Evolutionary conservation across 345 rosid genomes (phyloP).

Genomic region (Passiflora organensis): DNA sequence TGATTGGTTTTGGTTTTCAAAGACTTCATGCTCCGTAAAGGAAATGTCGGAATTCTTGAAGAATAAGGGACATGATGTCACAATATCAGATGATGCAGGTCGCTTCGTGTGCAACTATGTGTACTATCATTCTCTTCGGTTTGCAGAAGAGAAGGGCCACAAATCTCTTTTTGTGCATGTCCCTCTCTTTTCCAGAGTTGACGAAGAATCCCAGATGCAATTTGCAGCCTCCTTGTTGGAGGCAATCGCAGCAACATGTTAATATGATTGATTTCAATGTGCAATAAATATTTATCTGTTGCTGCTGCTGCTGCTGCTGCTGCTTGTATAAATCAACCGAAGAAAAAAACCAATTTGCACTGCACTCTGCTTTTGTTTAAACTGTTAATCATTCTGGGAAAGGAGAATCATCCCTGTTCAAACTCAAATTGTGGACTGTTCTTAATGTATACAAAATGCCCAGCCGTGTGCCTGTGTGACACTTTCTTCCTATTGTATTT

Average conservation of each 20-base stretch:
- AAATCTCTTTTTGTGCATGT: constrained; percentile 72
- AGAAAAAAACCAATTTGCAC: too few species aligned
- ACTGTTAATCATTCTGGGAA: too few species aligned
- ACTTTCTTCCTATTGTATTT: too few species aligned
- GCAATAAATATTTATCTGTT: too few species aligned
- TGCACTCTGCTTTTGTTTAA: too few species aligned
- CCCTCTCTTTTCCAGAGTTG: constrained; percentile 57
- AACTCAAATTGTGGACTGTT: too few species aligned
- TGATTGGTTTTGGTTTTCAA: constrained; percentile 8
- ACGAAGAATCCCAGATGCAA: constrained; percentile 66
- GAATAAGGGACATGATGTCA: constrained; percentile 41
- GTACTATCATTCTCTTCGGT: constrained; percentile 66
- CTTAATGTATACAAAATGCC: too few species aligned
- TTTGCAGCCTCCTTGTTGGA: constrained; percentile 56
- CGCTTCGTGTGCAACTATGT: constrained; percentile 74
- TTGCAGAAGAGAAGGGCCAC: constrained; percentile 61
- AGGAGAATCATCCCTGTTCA: too few species aligned
- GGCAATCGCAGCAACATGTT: constrained; percentile 62
- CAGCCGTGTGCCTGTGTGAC: too few species aligned
- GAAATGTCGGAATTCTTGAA: constrained; percentile 37
- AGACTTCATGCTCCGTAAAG: constrained; percentile 54
- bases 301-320: too few species aligned
- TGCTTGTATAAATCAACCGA: too few species aligned
- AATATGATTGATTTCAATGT: constrained; percentile 2
- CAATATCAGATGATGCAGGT: constrained; percentile 62